Evolutionary conservation across 78 protist genomes (phyloP), one percentile per base, ranked within the genome.

Genomic region (Emiliania huxleyi): DNA sequence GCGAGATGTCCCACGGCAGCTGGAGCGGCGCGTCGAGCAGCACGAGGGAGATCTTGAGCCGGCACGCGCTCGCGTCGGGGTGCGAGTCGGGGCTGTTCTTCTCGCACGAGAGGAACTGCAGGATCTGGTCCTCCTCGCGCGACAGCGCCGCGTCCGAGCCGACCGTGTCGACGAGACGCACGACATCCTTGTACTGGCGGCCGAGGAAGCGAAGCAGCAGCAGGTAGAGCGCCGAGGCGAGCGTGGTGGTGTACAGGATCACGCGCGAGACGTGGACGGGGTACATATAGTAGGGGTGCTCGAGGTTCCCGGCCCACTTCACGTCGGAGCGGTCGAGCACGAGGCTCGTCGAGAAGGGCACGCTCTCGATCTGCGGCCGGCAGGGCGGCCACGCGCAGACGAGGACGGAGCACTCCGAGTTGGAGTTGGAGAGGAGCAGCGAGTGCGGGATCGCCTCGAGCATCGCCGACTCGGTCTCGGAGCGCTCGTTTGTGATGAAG

Each of bases 11-110:
- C 96, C 96, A 94, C 1, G 87, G 93, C 40, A 48, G 33, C 44
- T 3, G 8, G 69, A 90, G n/a, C 4, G 93, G 93, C 21, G 93
- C 35, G 90, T 93, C 92, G 26, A 81, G 6, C 37, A 92, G 77
- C n/a, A 91, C 79, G 38, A 93, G 92, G 38, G 94, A 52, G 55
- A 95, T 90, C 87, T 90, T 90, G 52, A 85, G 91, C 19, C 95
- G 89, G 93, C 77, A 40, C 40, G 96, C 96, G 90, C n/a, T 56
- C 22, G 95, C 94, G 91, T 93, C 95, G 12, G 96, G 96, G 90
- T 90, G 93, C 43, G 0, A 0, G 87, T 94, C 96, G 18, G 89
- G 25, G 71, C 87, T 93, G 89, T 83, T 8, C 48, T 37, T n/a
- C 40, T 48, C 11, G 69, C 26, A n/a, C 29, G 52, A 15, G 22